Percentiles rank a stretch among this genome's conserved stretches.
Conservation (phyloP, 192 early-diverging fungal genomes). For the Coemansia sp. region DNA sequence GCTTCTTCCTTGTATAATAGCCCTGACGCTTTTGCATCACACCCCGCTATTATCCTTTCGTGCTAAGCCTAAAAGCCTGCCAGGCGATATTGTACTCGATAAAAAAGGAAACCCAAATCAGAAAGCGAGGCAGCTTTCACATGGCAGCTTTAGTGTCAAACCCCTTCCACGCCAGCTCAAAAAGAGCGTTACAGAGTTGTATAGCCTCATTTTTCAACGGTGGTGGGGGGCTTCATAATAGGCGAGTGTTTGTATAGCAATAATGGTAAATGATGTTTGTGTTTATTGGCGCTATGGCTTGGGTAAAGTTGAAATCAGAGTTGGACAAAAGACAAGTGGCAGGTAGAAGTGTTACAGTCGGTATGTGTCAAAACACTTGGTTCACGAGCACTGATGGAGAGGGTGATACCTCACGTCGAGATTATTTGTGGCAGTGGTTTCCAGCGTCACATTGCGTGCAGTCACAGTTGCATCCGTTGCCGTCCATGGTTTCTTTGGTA, state of each 20-base stretch:
- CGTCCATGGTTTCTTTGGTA: background rate
- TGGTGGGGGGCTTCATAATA: background rate
- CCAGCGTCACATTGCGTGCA: background rate
- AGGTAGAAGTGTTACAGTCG: background rate
- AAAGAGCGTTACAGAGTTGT: background rate
- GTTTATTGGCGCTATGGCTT: constrained; percentile 1
- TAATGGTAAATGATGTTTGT: background rate
- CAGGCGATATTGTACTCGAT: background rate
- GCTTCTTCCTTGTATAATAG: too few species aligned
- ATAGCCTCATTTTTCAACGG: background rate
- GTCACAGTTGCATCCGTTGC: background rate
- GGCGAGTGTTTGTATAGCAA: background rate
- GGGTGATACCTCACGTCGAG: background rate
- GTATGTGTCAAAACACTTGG: background rate
- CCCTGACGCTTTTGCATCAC: too few species aligned
- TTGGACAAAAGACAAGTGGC: background rate
- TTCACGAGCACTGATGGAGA: background rate
- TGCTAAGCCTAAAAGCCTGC: too few species aligned
- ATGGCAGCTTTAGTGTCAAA: background rate
- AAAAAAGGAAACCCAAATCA: background rate
- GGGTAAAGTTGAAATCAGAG: background rate
- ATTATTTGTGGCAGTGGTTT: background rate
- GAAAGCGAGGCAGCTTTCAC: background rate
- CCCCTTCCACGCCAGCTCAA: background rate
- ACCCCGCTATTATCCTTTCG: too few species aligned